Evolutionary conservation across 2,329 filamentous ascomycete genomes (phyloP), one percentile per base, ranked within the genome.

Genomic region (Phyllosticta ampelicida): DNA sequence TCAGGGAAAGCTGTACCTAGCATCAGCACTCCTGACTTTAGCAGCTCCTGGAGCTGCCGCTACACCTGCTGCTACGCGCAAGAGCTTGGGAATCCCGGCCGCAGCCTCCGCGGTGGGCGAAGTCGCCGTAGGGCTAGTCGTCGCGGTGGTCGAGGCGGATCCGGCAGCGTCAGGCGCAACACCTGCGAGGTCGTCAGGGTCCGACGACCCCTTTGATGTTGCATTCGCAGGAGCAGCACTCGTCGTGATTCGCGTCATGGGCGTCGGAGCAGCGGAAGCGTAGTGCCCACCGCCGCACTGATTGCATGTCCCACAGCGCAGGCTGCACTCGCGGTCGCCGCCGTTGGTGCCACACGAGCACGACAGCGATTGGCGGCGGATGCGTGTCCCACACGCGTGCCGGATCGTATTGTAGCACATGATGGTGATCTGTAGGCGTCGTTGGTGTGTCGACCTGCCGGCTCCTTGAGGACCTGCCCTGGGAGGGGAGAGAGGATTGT

Each of bases 381-480:
- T 48, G 13, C 56, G 48, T 3, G 56, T 28, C 18, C 56, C 56
- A n/a, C 56, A 58, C 1, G 51, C 51, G 36, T 58, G 56, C 16
- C 51, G 53, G 56, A 58, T 54, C 44, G 36, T 52, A 51, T 58
- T 58, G 51, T 54, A 58, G 51, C 56, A 58, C 56, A 58, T 58
- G 11, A 10, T 48, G 13, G 19, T n/a, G n/a, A n/a, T n/a, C n/a
- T n/a, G n/a, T n/a, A n/a, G n/a, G n/a, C n/a, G 19, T 29, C 10
- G 13, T 11, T 48, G 11, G n/a, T 23, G 5, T n/a, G 53, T 21
- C 10, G 30, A n/a, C 11, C 26, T 30, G 28, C 29, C 21, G 26
- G 19, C 19, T 36, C 29, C 29, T 16, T 6, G 19, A 54, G 26
- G 52, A 44, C 36, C 36, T 44, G 36, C 36, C 36, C 20, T 30